Evolutionary conservation across 140 eudicot species (phyloP).

Genomic region (Stevia rebaudiana): DNA sequence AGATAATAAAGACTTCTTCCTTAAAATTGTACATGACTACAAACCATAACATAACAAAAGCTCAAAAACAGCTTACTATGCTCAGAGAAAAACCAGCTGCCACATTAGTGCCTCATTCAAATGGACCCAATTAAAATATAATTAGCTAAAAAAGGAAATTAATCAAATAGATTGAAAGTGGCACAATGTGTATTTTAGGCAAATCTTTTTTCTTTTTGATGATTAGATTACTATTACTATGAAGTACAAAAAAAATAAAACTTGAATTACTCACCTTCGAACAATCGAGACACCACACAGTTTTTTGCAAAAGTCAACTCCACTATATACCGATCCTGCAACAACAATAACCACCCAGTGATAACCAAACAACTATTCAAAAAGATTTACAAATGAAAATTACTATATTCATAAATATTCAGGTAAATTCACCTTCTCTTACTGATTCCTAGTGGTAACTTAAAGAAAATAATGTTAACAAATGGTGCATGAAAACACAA

Average conservation of each 20-base stretch:
- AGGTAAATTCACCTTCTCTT: constrained; percentile 12
- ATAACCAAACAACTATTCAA: constrained; percentile 9
- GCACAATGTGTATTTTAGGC: neutral
- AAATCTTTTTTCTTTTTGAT: neutral
- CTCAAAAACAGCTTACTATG: neutral
- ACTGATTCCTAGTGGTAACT: neutral
- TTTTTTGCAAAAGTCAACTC: constrained; percentile 98
- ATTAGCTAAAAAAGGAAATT: neutral
- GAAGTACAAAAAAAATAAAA: neutral
- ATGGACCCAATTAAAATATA: neutral
- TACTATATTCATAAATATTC: neutral
- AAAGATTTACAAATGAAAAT: neutral
- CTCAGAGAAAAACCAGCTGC: neutral
- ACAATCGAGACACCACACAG: constrained; percentile 91
- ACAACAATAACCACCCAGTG: constrained; percentile 18
- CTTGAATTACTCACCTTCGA: constrained; percentile 67
- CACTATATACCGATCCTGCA: constrained; percentile 89
- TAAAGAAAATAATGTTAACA: neutral
- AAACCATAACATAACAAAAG: constrained; percentile 9
- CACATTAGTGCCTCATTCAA: constrained; percentile 7
- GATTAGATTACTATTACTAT: neutral
- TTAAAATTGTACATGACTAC: neutral
- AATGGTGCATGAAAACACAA: neutral
- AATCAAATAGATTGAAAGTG: neutral
- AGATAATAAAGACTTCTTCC: neutral